These are phyloP conservation scores for Elaphomyces granulatus DNA, from an alignment of 495 filamentous ascomycete species.

Conservation along the genomic window DNA sequence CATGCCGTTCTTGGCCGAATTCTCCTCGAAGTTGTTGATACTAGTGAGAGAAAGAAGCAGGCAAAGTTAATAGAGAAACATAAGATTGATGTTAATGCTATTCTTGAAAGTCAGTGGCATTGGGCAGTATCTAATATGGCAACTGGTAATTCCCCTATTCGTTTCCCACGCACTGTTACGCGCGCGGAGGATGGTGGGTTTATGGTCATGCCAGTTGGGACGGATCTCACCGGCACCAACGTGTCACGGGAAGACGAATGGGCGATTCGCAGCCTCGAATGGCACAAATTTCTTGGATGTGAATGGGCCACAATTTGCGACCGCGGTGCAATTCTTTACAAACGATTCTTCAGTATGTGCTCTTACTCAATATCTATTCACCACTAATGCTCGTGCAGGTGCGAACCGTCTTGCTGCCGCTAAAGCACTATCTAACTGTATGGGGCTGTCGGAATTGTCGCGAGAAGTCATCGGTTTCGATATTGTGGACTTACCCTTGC, in stretches of 20 bases:
- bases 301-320: constrained; percentile 58
- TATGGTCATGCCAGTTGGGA: constrained; percentile 31
- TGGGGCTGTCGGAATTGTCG: constrained; percentile 28
- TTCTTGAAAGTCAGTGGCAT: constrained; percentile 40
- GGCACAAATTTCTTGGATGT: constrained; percentile 60
- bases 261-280: constrained; percentile 69
- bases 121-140: constrained; percentile 30
- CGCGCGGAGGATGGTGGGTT: constrained; percentile 21
- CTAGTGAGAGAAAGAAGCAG: constrained; percentile 33
- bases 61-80: constrained; percentile 40
- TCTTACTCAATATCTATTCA: not conserved
- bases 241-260: constrained; percentile 47
- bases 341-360: constrained; percentile 31
- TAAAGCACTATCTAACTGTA: constrained; percentile 38
- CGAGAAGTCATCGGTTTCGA: constrained; percentile 30
- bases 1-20: constrained; percentile 34
- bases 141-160: constrained; percentile 15
- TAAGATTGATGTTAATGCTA: constrained; percentile 35
- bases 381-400: constrained; percentile 9
- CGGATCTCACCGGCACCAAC: constrained; percentile 50
- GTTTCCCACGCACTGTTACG: constrained; percentile 19
- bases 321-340: constrained; percentile 53
- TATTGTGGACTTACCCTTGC: constrained; percentile 19
- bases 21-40: constrained; percentile 48
- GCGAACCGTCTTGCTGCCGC: constrained; percentile 48